A percentile compares a stretch with the other conserved stretches of the same genome.
Conservation (phyloP, 768 basidiomycete genomes). For the Galerina sulciceps region DNA sequence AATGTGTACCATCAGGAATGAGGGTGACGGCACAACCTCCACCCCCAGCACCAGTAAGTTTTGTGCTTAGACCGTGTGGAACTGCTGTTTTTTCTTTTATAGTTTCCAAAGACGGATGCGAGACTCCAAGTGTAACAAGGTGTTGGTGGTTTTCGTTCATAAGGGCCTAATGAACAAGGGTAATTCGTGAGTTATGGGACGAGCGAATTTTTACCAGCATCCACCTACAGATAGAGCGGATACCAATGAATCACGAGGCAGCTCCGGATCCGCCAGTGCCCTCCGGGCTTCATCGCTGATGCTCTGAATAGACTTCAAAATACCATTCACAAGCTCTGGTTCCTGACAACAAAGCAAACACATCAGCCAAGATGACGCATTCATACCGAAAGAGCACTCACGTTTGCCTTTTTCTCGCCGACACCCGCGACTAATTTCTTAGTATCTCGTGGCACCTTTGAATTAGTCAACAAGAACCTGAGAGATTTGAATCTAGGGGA, state of each 20-base stretch:
- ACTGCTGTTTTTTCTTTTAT: conserved; percentile 74
- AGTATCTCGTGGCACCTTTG: conserved; percentile 91
- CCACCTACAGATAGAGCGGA: conserved; percentile 69
- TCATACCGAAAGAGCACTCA: conserved; percentile 32
- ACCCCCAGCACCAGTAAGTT: conserved; percentile 96
- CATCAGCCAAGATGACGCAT: conserved; percentile 14
- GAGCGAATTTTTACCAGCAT: conserved; percentile 1
- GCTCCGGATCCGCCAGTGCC: conserved; percentile 72
- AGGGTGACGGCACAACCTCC: conserved; percentile 98
- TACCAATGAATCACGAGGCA: conserved; percentile 69
- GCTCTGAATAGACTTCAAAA: conserved; percentile 80
- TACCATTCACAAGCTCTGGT: conserved; percentile 80
- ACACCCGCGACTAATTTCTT: conserved; percentile 95
- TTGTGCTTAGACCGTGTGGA: conserved; percentile 81
- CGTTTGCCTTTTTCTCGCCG: conserved; percentile 65
- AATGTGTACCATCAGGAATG: conserved; percentile 83
- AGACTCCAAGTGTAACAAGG: conserved; percentile 85
- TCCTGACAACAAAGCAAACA: conserved; percentile 49
- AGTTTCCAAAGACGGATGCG: conserved; percentile 84
- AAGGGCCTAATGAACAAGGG: conserved; percentile 54
- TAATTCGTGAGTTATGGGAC: conserved; percentile 11
- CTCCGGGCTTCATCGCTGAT: conserved; percentile 84
- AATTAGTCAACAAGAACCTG: conserved; percentile 90
- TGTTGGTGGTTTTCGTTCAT: conserved; percentile 91
- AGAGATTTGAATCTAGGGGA: conserved; percentile 82